Evolutionary conservation across 2,329 filamentous ascomycete genomes (phyloP).

Genomic region (Colletotrichum sansevieriae): DNA sequence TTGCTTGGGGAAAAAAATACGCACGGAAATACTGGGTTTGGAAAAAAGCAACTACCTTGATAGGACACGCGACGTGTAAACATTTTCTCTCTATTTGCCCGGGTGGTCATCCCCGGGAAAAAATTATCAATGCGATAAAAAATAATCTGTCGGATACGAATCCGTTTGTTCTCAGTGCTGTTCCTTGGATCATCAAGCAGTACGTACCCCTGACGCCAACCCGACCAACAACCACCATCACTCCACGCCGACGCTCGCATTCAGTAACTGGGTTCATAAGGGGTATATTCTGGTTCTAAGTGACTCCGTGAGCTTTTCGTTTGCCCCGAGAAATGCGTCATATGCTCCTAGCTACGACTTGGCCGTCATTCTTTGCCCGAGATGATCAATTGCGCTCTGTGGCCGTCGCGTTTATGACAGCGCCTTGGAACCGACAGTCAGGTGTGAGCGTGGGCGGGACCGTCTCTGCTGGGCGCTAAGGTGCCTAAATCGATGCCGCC

Average conservation of each 20-base stretch:
- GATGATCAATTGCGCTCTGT: constrained; percentile 1
- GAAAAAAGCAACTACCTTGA: constrained; percentile 24
- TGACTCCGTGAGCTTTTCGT: not conserved
- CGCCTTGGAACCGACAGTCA: constrained; percentile 4
- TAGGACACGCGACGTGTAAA: constrained; percentile 18
- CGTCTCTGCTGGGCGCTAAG: constrained; percentile 25
- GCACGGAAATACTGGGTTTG: not conserved
- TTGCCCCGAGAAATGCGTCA: not conserved
- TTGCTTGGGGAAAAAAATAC: not conserved
- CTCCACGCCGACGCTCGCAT: not conserved
- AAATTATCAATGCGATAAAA: not conserved
- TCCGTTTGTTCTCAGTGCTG: constrained; percentile 1
- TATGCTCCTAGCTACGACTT: not conserved
- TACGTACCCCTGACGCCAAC: not conserved
- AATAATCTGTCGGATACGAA: constrained; percentile 12
- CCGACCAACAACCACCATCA: not conserved
- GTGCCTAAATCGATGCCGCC: constrained; percentile 4
- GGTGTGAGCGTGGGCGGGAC: not conserved
- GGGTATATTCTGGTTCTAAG: not conserved
- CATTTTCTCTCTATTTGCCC: not conserved
- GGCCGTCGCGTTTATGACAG: constrained; percentile 1
- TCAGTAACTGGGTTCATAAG: not conserved
- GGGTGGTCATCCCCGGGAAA: not conserved
- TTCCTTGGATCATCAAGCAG: constrained; percentile 2
- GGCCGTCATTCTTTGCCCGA: not conserved